Conservation (phyloP, 2,329 filamentous ascomycete genomes). For the Arthrobotrys sinensis region DNA sequence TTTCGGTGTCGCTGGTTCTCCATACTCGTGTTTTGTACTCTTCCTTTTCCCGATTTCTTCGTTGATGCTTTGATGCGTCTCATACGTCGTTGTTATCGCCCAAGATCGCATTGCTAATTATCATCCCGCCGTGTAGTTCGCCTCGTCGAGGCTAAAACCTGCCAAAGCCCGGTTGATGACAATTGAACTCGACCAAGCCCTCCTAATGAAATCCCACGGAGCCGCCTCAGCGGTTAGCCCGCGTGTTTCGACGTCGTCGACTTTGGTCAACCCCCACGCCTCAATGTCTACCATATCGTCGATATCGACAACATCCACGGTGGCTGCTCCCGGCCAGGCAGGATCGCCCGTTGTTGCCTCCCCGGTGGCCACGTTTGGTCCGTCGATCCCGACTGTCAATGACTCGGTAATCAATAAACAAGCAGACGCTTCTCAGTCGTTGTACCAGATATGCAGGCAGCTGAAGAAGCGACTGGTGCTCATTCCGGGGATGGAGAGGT, state of each 20-base stretch:
- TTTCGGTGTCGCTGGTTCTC: not conserved
- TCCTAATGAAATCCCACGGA: slow-evolving; percentile 63
- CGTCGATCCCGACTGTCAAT: slow-evolving; percentile 63
- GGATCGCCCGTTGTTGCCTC: slow-evolving; percentile 60
- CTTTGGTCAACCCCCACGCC: slow-evolving; percentile 50
- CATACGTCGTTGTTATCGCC: not conserved
- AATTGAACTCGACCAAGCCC: slow-evolving; percentile 64
- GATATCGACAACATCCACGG: slow-evolving; percentile 61
- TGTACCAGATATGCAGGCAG: slow-evolving; percentile 94
- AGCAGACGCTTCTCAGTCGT: slow-evolving; percentile 88
- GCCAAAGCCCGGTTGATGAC: slow-evolving; percentile 65
- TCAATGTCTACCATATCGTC: slow-evolving; percentile 61
- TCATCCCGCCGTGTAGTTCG: slow-evolving; percentile 61
- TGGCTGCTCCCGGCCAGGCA: slow-evolving; percentile 24
- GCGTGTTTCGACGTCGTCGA: slow-evolving; percentile 62
- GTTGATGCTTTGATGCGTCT: not conserved
- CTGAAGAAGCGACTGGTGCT: slow-evolving; percentile 84
- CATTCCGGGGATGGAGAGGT: slow-evolving; percentile 82
- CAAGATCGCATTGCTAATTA: slow-evolving; percentile 31
- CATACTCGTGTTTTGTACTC: not conserved
- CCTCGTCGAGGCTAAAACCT: slow-evolving; percentile 65
- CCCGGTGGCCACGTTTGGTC: slow-evolving; percentile 61
- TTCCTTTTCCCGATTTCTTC: not conserved
- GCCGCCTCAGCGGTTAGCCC: slow-evolving; percentile 61
- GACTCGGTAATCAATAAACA: slow-evolving; percentile 89